Base-by-base conservation (phyloP, 2,329 filamentous ascomycete species). In the Penicillium olsonii region DNA sequence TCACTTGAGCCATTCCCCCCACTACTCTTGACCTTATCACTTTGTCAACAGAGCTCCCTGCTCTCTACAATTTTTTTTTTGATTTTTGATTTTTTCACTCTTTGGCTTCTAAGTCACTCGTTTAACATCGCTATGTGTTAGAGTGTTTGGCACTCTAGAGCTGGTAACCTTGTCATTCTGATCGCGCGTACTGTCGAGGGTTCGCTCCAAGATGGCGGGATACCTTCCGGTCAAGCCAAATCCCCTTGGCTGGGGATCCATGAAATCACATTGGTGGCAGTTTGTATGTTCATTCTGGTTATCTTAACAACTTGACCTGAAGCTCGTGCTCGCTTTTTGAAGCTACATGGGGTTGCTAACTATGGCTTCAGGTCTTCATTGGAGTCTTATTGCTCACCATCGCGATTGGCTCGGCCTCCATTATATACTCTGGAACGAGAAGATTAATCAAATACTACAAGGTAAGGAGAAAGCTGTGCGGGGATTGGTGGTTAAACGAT, bases 181-280 rank as follows among this genome's bases (percentile, higher is more conserved):
- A 29, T 17, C 29, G 37, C 20, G 20, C 17, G 26, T 8, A 41
- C 22, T 14, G 37, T 37, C 19, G 26, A 42, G 24, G n/a, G 43
- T 45, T 35, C 20, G n/a, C 39, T 40, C 22, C 15, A 31, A 35
- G 18, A 48, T 70, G 67, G 54, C 54, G 9, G 18, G 45, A 0
- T 15, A 15, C 22, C 60, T 69, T 22, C 26, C 59, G 11, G 61
- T 65, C 20, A 40, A 7, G 47, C 29, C 47, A 37, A 49, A 55
- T 17, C 54, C 66, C 37, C 52, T 72, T n/a, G 64, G 65, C 42
- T 73, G 71, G 68, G 46, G 57, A 38, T 41, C 55, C 11, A 70
- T 74, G 67, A 69, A 59, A 43, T 45, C 57, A 6, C 56, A 72
- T 51, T 75, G 72, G 73, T 75, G 72, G 73, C 70, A 74, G 52